Evolutionary conservation across 768 basidiomycete species (phyloP), one percentile per base, ranked within the genome.

Genomic region (Mycena rosella): DNA sequence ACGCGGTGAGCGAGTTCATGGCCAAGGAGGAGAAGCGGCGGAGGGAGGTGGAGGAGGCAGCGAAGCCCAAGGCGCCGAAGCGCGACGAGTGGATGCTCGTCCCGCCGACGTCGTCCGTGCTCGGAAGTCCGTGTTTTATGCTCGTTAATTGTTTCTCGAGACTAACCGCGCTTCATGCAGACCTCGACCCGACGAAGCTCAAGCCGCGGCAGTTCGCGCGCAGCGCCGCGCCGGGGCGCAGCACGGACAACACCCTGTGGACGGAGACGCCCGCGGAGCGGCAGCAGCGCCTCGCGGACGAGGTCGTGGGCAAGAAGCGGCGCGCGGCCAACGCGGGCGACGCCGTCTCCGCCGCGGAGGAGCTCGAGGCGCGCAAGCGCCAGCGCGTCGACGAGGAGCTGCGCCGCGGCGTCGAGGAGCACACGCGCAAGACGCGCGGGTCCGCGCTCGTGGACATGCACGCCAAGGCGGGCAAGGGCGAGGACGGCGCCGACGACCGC

Each of bases 1-100:
- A 92, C 49, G 94, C 90, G 6, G 92, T 96, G 5, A 79, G 87
- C 52, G 92, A 94, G 77, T 98, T 98, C 69, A 78, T 95, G 74
- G 95, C 94, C 75, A 84, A 88, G 60, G 96, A 99, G 78, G 93
- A 93, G 74, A 34, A 34, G 32, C 32, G 32, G 32, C 32, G 32
- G 32, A 34, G 11, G 32, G 32, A 34, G 32, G 32, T 34, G 6
- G 32, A 92, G 88, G 95, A 93, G 83, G 91, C 90, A 2, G 80
- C 84, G 14, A 91, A 92, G 72, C 93, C 93, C 14, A 96, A 95
- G 77, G 86, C 87, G 40, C 81, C 89, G 42, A 82, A 95, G 77
- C 89, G 97, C 47, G 95, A 98, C 24, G 96, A 96, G 77, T 99
- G 98, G 97, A 99, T 99, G 98, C 85, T 99, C 49, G 92, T 93